Conservation (phyloP, 768 basidiomycete species). For the Tulasnella sp. region DNA sequence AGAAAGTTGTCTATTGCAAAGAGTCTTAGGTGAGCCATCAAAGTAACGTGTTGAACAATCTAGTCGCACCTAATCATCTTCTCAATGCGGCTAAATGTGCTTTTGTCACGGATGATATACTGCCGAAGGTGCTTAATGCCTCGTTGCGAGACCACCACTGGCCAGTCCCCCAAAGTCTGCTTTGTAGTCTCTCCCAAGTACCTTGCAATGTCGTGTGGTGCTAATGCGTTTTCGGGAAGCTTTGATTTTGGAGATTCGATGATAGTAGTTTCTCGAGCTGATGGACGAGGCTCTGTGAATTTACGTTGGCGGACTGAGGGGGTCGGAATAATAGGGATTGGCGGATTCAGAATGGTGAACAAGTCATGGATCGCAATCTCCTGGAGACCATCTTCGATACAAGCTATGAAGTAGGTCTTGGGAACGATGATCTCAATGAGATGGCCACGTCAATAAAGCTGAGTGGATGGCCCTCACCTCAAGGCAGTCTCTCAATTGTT, state of each 20-base stretch:
- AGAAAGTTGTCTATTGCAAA: constrained; percentile 49
- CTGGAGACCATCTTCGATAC: background rate
- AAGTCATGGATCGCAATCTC: background rate
- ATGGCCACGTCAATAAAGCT: background rate
- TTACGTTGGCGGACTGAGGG: background rate
- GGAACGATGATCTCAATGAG: background rate
- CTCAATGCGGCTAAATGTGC: background rate
- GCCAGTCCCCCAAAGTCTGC: background rate
- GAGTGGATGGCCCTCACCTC: background rate
- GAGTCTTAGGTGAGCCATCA: background rate
- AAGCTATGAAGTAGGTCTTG: background rate
- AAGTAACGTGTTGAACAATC: background rate
- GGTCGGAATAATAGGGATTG: background rate
- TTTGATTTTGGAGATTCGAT: background rate
- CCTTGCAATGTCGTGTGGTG: background rate
- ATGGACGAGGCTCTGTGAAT: background rate
- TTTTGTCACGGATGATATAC: background rate
- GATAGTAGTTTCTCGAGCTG: background rate
- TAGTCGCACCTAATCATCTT: background rate
- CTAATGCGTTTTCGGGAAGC: background rate
- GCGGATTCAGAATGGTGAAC: background rate
- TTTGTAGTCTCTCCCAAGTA: background rate
- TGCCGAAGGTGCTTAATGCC: background rate
- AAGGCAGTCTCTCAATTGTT: background rate
- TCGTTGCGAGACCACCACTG: background rate